A percentile compares a stretch with the other conserved stretches of the same genome.
These are phyloP conservation scores for Paramecium primaurelia DNA, from an alignment of 73 alveolate genomes.

Conservation along the genomic window DNA sequence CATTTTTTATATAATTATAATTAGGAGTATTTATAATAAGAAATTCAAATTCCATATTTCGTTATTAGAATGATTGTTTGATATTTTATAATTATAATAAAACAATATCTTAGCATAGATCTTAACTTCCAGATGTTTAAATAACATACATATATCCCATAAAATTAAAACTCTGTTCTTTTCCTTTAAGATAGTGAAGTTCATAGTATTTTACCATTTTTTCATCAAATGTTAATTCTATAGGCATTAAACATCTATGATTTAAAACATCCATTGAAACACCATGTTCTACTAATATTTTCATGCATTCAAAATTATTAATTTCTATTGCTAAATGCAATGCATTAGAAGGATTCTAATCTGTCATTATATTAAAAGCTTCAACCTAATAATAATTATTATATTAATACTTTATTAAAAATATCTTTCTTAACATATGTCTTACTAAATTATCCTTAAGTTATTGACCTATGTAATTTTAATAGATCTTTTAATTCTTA, in stretches of 20 bases:
- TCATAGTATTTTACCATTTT: background rate
- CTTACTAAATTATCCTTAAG: background rate
- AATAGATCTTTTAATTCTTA: background rate
- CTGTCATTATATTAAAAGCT: background rate
- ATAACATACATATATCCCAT: background rate
- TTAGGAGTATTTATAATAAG: background rate
- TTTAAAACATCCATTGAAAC: background rate
- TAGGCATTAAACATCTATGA: background rate
- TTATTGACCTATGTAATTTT: background rate
- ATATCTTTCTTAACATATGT: background rate
- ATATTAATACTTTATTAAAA: background rate
- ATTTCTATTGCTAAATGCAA: background rate
- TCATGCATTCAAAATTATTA: background rate
- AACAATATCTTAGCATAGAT: background rate
- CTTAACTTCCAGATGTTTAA: background rate
- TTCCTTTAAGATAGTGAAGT: background rate
- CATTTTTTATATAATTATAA: background rate
- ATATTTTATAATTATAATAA: background rate
- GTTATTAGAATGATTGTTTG: background rate
- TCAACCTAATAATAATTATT: background rate
- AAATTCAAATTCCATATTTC: background rate
- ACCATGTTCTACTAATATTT: background rate
- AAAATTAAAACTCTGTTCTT: background rate
- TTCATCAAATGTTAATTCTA: background rate
- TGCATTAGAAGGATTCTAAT: conserved; percentile 15